Evolutionary conservation across 257 asterid genomes (phyloP), one percentile per base, ranked within the genome.

Genomic region (Capsicum pubescens): DNA sequence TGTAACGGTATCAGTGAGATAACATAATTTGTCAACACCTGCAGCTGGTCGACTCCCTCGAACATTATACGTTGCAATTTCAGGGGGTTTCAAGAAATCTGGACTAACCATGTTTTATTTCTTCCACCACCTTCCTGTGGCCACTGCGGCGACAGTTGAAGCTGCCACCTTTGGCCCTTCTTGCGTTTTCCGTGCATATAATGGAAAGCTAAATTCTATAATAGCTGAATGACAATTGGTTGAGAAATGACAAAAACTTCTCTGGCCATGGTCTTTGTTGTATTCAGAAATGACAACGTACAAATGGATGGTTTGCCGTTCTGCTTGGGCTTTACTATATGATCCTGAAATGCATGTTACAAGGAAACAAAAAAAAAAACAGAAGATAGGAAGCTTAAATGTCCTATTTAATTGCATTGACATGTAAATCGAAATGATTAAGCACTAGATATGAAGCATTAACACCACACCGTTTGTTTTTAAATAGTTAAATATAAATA

Each of bases 11-110:
- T 79, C 61, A 10, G 71, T 54, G 0, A 84, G n/a, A 67, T 54
- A 84, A 68, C 87, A 84, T 14, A 15, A 64, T 55, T 84, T 36
- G 21, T 4, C 44, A 39, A 60, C 79, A 9, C 79, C 83, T 3
- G 35, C 36, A 8, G 9, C 60, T 6, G 48, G n/a, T 66, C n/a
- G 42, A 64, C 21, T 44, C 13, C 72, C 55, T 19, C 50, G 48
- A 5, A 66, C 84, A 54, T 63, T 60, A 39, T 52, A 39, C 35
- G 61, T 2, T 52, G 16, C 14, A 67, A 42, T 21, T 19, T 3
- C 42, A 12, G 87, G 84, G 13, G 70, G 19, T 4, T 16, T 14
- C 16, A 84, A 26, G 32, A 84, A 84, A 46, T 84, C 21, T 3
- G 39, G 9, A 48, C 80, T 84, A 64, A 78, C 60, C 82, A 77